phyloP scores from a whole-genome alignment of 176 grass and related monocot species.

The Panicum miliaceum region DNA sequence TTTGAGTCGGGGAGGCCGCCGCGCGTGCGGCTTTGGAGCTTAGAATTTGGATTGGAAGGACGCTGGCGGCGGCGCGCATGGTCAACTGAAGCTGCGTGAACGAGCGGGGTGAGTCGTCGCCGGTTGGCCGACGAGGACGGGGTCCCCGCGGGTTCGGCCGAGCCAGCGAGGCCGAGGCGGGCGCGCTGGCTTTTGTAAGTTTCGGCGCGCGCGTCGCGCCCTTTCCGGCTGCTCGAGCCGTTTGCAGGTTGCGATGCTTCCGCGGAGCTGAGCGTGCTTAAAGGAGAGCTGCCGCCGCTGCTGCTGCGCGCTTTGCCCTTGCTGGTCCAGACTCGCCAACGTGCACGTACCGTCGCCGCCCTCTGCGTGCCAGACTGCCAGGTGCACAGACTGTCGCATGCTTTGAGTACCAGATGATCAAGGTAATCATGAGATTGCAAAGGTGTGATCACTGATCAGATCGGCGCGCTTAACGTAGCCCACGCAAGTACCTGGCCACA shows the following conservation, averaged over 20 bases:
- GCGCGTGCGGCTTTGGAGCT: conserved; percentile 22
- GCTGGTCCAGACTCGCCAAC: not conserved
- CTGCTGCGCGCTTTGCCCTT: not conserved
- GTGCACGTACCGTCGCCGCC: not conserved
- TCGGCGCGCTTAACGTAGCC: not conserved
- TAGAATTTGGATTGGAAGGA: not conserved
- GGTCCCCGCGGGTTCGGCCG: not conserved
- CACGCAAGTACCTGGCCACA: not conserved
- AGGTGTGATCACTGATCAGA: not conserved
- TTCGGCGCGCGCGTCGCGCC: conserved; percentile 4
- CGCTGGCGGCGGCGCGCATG: not conserved
- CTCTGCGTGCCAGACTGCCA: not conserved
- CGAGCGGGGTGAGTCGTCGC: not conserved
- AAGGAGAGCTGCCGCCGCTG: not conserved
- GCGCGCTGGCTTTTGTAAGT: conserved; percentile 44
- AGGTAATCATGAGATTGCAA: not conserved
- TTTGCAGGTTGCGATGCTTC: conserved; percentile 1
- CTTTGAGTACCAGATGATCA: not conserved
- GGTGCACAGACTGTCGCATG: no score
- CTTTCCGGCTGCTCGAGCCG: not conserved
- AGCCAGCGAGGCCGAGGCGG: not conserved
- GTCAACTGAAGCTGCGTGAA: conserved; percentile 40
- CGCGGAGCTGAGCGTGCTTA: not conserved
- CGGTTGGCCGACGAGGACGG: conserved; percentile 9
- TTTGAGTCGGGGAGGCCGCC: not conserved